Base-by-base conservation (phyloP, 106 monocot genomes). In the Iris macrosiphon region DNA sequence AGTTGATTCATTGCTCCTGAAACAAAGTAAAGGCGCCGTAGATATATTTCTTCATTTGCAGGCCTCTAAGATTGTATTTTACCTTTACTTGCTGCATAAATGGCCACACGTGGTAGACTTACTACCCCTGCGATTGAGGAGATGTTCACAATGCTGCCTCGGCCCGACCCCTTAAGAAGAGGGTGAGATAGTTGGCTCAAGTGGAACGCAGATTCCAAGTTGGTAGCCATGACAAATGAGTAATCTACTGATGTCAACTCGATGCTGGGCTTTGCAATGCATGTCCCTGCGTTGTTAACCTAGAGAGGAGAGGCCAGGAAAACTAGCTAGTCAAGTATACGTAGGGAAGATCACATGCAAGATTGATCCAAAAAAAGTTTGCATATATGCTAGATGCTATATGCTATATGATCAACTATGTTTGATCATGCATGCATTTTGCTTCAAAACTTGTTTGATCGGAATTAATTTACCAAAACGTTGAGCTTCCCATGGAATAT, bases 381-480 rank as follows among this genome's bases (percentile, higher is more conserved):
- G n/a, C n/a, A n/a, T n/a, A n/a, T n/a, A n/a, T n/a, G n/a, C n/a
- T n/a, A n/a, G n/a, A n/a, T n/a, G n/a, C n/a, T n/a, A n/a, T n/a
- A n/a, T n/a, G n/a, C n/a, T n/a, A n/a, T n/a, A n/a, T n/a, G n/a
- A n/a, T n/a, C n/a, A n/a, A n/a, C n/a, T n/a, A n/a, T n/a, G n/a
- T n/a, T n/a, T n/a, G n/a, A n/a, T n/a, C n/a, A n/a, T 50, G 45
- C 77, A n/a, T n/a, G n/a, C n/a, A n/a, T n/a, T n/a, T n/a, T n/a
- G n/a, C n/a, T n/a, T n/a, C n/a, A n/a, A n/a, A n/a, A n/a, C n/a
- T n/a, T n/a, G n/a, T n/a, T n/a, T n/a, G n/a, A n/a, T n/a, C n/a
- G n/a, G n/a, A n/a, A n/a, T n/a, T n/a, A n/a, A n/a, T 65, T 71
- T 55, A 93, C 93, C 20, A 93, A 81, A 55, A 93, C 84, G 45